Evolutionary conservation across 495 filamentous ascomycete species (phyloP).

Genomic region (Chaetomium fimeti): DNA sequence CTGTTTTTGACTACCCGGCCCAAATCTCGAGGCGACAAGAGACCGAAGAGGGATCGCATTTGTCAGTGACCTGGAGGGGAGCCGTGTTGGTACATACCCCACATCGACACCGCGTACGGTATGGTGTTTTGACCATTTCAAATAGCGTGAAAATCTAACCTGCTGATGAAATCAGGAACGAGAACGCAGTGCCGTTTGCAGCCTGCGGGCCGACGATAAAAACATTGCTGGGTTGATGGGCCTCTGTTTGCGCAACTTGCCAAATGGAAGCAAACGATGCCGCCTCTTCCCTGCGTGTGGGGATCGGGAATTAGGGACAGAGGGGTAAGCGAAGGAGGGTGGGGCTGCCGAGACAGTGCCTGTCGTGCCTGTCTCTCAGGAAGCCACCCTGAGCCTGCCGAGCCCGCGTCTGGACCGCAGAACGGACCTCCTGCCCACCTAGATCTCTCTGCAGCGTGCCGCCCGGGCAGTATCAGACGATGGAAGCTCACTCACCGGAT

Average conservation of each 20-base stretch:
- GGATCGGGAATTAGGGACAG: constrained; percentile 9
- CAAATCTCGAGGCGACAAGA: background rate
- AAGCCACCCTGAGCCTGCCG: background rate
- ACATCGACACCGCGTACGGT: background rate
- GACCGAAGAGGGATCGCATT: background rate
- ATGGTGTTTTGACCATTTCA: background rate
- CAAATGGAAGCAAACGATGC: background rate
- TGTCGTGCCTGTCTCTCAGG: background rate
- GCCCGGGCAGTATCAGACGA: constrained; percentile 8
- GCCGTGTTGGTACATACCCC: too few species aligned
- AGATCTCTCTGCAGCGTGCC: constrained; percentile 6
- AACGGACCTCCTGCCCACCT: constrained; percentile 3
- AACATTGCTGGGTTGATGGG: background rate
- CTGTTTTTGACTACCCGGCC: background rate
- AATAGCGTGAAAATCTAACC: background rate
- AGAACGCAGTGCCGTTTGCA: background rate
- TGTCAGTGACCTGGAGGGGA: background rate
- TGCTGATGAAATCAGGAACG: background rate
- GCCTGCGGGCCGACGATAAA: background rate
- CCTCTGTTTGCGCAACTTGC: background rate
- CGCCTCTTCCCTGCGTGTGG: background rate
- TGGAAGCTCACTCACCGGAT: background rate
- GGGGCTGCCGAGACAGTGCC: constrained; percentile 4
- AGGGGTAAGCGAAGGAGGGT: constrained; percentile 10
- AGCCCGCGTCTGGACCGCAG: constrained; percentile 6